phyloP scores from a whole-genome alignment of 176 grass and related monocot genomes.

The Zizania latifolia region DNA sequence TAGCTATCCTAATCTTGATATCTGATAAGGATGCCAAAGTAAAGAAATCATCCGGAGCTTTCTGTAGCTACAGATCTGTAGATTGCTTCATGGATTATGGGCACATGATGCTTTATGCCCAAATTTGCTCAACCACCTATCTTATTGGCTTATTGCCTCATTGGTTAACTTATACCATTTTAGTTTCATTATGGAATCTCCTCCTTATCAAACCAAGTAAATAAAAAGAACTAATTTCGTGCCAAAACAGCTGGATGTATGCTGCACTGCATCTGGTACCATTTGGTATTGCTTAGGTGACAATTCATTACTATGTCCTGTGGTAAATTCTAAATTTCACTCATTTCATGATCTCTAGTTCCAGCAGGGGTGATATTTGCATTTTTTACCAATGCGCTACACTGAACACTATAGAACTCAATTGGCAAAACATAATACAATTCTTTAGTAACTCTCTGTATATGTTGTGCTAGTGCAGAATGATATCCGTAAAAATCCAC shows the following conservation, averaged over 20 bases:
- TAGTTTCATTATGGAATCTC: background rate
- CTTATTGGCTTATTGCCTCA: no score
- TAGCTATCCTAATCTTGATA: background rate
- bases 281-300: background rate
- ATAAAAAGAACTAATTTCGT: background rate
- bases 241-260: background rate
- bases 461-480: constrained; percentile 50
- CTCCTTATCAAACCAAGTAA: background rate
- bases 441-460: constrained; percentile 11
- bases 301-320: background rate
- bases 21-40: background rate
- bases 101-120: background rate
- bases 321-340: background rate
- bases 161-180: background rate
- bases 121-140: background rate
- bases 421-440: background rate
- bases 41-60: no score
- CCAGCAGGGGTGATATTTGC: background rate
- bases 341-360: background rate
- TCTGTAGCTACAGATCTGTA: background rate
- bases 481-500: constrained; percentile 91
- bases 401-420: background rate
- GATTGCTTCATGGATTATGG: background rate
- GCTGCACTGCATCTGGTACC: background rate
- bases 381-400: background rate